A percentile compares a stretch with the other conserved stretches of the same genome.
Conservation (phyloP, 257 asterid species). For the Ballota nigra region DNA sequence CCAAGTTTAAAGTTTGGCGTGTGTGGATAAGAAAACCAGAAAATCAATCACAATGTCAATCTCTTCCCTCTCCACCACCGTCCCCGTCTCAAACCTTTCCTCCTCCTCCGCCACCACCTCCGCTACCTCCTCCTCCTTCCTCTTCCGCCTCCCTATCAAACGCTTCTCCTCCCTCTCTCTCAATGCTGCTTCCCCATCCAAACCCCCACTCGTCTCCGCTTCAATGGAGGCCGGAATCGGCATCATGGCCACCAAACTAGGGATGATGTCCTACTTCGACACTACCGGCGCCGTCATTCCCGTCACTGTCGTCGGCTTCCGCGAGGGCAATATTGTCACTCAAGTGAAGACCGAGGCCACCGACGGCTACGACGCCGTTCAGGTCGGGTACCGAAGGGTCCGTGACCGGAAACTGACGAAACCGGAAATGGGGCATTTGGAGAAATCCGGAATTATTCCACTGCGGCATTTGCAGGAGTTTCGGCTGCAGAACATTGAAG, state of each 20-base stretch:
- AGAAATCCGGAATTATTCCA: constrained; percentile 85
- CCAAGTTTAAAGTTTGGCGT: background rate
- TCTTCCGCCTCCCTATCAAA: constrained; percentile 39
- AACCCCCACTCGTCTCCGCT: constrained; percentile 40
- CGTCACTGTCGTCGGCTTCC: constrained; percentile 91
- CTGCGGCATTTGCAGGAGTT: constrained; percentile 91
- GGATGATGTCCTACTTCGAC: constrained; percentile 93
- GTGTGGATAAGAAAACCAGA: constrained; percentile 28
- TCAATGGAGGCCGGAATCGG: constrained; percentile 93
- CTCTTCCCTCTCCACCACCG: constrained; percentile 43
- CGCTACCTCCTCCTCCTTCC: constrained; percentile 44
- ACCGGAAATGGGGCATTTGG: constrained; percentile 89
- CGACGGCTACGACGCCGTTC: constrained; percentile 85
- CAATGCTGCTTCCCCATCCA: constrained; percentile 31
- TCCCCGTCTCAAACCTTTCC: constrained; percentile 28
- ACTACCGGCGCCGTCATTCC: constrained; percentile 66
- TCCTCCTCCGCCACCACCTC: constrained; percentile 24
- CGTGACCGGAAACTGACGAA: constrained; percentile 81
- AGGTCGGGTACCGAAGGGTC: constrained; percentile 84
- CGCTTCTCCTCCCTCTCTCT: constrained; percentile 41
- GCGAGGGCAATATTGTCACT: constrained; percentile 91
- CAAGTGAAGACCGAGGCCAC: constrained; percentile 82
- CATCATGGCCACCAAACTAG: constrained; percentile 83
- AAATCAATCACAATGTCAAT: constrained; percentile 38
- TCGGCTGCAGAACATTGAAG: constrained; percentile 60